Base-by-base conservation (phyloP, 2,329 filamentous ascomycete genomes). In the Colletotrichum sublineola region DNA sequence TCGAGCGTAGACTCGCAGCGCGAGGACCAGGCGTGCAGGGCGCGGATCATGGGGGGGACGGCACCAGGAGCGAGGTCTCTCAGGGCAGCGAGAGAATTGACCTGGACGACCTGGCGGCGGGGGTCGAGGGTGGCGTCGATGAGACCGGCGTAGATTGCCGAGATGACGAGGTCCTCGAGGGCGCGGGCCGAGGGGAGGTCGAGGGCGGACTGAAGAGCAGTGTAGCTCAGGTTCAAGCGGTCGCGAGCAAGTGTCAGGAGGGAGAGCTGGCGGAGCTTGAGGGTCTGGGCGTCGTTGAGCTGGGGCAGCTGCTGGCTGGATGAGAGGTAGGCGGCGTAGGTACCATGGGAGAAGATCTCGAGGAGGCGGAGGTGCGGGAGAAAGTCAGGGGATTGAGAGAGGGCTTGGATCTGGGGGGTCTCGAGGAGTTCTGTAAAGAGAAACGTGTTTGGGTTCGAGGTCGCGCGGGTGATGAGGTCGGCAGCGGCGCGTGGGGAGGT, bases 391-490 rank as follows among this genome's bases (percentile, higher is more conserved):
- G 81, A 81, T 50, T 90, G 80, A 50, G 86, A 86, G 56, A 98
- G 90, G 15, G 89, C 87, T 82, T 96, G 93, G 76, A 98, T 91
- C 77, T 94, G 91, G 0, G 93, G 90, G 1, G 91, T 91, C 77
- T 93, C 88, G 48, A 99, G 91, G n/a, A 99, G 91, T 84, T 98
- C 96, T 76, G 93, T 90, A 85, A 99, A 99, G 83, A 98, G 89
- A 82, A 92, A 99, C 75, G 95, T 97, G 82, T 95, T 94, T 38
- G 93, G 91, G 68, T 92, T 92, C n/a, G 94, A 95, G 63, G 95
- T 98, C 74, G 95, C 96, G 83, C 95, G 94, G 56, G 88, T 90
- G 80, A 98, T 89, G 66, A 98, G 90, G 80, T 97, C 95, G 78
- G 93, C 92, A 53, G 95, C 93, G 71, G 95, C 94, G 77, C 93